Percentiles rank a stretch among this genome's conserved stretches.
phyloP scores from a whole-genome alignment of 305 asterid species.

The Plantago rigida region DNA sequence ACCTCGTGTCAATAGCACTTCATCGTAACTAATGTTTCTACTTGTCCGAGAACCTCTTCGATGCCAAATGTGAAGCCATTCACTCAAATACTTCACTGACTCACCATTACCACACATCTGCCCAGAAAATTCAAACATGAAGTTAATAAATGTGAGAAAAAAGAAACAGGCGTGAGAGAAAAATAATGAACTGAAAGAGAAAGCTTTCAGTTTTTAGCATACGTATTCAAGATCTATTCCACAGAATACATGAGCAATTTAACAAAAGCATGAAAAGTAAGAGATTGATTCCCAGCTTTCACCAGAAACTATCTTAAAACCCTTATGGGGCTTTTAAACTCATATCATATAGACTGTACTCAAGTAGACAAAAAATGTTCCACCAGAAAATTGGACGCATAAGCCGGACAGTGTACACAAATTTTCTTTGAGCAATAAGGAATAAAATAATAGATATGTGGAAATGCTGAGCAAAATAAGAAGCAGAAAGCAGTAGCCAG shows the following conservation, averaged over 20 bases:
- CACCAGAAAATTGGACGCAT: too few species aligned
- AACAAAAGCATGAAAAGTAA: constrained; percentile 11
- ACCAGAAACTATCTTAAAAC: constrained; percentile 12
- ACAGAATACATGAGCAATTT: constrained; percentile 13
- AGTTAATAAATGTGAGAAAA: neutral
- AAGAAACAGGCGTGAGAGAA: neutral
- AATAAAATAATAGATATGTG: too few species aligned
- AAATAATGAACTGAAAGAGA: constrained; percentile 8
- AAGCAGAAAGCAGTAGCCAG: neutral
- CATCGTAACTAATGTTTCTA: constrained; percentile 35
- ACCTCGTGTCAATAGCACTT: constrained; percentile 30
- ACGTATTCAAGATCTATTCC: constrained; percentile 4
- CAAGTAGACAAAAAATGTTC: neutral
- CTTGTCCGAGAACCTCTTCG: constrained; percentile 43
- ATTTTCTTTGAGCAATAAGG: too few species aligned
- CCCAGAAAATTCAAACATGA: constrained; percentile 25
- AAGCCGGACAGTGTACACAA: neutral
- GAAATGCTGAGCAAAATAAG: too few species aligned
- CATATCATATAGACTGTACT: constrained; percentile 3
- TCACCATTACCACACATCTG: constrained; percentile 89
- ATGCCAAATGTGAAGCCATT: constrained; percentile 91
- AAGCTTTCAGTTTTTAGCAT: constrained; percentile 14
- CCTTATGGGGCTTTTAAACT: constrained; percentile 5
- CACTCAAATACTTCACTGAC: constrained; percentile 58
- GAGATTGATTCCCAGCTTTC: constrained; percentile 7